phyloP scores from a whole-genome alignment of 768 basidiomycete species.

The Hirschioporus abietinus region DNA sequence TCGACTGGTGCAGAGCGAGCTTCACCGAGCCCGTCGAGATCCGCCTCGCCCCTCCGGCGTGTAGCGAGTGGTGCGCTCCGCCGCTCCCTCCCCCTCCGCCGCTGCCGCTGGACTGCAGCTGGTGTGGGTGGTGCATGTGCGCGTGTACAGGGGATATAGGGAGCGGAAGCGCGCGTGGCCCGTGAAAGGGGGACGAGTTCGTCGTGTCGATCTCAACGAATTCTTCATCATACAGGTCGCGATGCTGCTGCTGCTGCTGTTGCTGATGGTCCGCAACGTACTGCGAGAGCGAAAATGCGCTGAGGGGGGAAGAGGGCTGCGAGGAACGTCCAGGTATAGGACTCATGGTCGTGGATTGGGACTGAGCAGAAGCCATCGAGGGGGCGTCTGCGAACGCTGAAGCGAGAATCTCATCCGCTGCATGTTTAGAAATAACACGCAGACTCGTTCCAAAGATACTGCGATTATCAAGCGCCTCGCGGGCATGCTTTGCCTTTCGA shows the following conservation, averaged over 20 bases:
- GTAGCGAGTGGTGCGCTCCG: not conserved
- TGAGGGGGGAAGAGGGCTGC: not conserved
- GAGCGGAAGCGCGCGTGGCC: not conserved
- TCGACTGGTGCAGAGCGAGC: not conserved
- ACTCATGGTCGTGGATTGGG: not conserved
- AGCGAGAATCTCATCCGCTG: not conserved
- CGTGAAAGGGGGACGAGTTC: constrained; percentile 2
- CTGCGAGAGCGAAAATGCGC: not conserved
- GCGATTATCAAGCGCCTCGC: constrained; percentile 42
- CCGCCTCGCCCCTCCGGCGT: not conserved
- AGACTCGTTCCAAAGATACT: constrained; percentile 49
- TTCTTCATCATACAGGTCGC: not conserved
- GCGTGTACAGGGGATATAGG: not conserved
- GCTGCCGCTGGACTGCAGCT: not conserved
- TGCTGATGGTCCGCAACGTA: not conserved
- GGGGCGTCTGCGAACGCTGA: not conserved
- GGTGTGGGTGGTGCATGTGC: not conserved
- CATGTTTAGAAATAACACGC: constrained; percentile 24
- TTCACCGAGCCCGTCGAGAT: constrained; percentile 5
- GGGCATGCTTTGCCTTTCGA: constrained; percentile 50
- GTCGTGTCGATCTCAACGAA: constrained; percentile 1
- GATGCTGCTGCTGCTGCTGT: not conserved
- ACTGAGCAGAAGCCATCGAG: not conserved
- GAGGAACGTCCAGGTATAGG: not conserved
- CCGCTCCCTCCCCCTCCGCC: not conserved